These are phyloP conservation scores for Inga leiocalycina DNA, from an alignment of 306 rosid genomes.

Conservation along the genomic window DNA sequence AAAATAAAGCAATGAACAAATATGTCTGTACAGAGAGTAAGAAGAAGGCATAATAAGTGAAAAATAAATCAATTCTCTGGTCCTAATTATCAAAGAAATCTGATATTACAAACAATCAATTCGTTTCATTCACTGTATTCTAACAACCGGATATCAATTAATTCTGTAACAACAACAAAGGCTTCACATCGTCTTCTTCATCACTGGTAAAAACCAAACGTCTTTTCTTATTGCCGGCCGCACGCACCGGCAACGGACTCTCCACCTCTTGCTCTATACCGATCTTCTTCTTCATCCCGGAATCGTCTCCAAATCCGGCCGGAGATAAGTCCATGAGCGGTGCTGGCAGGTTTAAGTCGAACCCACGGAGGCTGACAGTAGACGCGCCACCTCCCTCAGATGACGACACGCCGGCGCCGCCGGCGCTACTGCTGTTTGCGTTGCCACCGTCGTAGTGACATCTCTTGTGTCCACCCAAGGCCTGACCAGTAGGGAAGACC, in stretches of 20 bases:
- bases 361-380: constrained; percentile 45
- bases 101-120: not conserved
- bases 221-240: constrained; percentile 26
- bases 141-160: constrained; percentile 14
- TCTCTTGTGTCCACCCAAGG: constrained; percentile 77
- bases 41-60: not conserved
- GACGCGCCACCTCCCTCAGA: constrained; percentile 55
- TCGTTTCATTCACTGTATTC: not conserved
- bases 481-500: constrained; percentile 73
- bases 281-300: not conserved
- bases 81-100: not conserved
- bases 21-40: constrained; percentile 39
- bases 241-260: constrained; percentile 52
- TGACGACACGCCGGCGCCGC: constrained; percentile 24
- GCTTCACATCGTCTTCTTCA: not conserved
- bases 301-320: not conserved
- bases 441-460: constrained; percentile 64
- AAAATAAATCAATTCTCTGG: not conserved
- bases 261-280: constrained; percentile 65
- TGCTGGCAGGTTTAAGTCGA: constrained; percentile 69
- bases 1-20: constrained; percentile 31
- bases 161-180: not conserved
- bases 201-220: constrained; percentile 18
- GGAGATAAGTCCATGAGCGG: constrained; percentile 46
- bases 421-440: not conserved